A percentile compares a stretch with the other conserved stretches of the same genome.
phyloP scores from a whole-genome alignment of 164 flowering plant genomes.

The Macadamia integrifolia region DNA sequence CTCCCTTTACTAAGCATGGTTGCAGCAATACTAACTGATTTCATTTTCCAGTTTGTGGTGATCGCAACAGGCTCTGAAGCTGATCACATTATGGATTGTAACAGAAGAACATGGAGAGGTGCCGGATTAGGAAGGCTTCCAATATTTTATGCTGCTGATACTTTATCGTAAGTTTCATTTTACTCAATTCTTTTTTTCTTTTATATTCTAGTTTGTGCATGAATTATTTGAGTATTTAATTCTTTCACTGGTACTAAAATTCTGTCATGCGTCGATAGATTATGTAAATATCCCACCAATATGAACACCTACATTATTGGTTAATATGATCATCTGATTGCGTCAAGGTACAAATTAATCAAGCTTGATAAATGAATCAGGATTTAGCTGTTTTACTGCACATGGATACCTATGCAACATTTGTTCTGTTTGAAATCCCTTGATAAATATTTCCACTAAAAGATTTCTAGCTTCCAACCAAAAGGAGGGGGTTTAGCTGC shows the following conservation, averaged over 20 bases:
- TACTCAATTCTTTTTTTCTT: background rate
- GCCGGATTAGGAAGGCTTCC: slow-evolving; percentile 70
- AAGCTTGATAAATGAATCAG: too few species aligned
- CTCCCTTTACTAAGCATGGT: background rate
- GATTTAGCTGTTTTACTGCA: too few species aligned
- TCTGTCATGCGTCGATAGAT: too few species aligned
- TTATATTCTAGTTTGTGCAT: background rate
- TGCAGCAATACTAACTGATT: background rate
- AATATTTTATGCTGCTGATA: slow-evolving; percentile 67
- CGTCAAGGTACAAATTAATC: too few species aligned
- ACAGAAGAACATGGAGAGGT: slow-evolving; percentile 49
- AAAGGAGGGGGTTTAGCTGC: too few species aligned
- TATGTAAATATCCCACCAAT: too few species aligned
- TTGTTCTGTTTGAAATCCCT: too few species aligned
- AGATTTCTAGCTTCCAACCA: too few species aligned
- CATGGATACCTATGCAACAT: too few species aligned
- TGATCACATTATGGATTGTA: slow-evolving; percentile 46
- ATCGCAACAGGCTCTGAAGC: slow-evolving; percentile 74
- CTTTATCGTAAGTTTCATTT: slow-evolving; percentile 57
- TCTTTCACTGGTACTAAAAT: background rate
- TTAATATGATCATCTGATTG: too few species aligned
- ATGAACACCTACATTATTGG: too few species aligned
- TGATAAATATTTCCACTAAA: too few species aligned
- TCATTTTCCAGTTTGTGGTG: slow-evolving; percentile 68
- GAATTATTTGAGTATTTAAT: background rate